Conservation (phyloP, 495 filamentous ascomycete genomes). For the Neurospora cerealis region DNA sequence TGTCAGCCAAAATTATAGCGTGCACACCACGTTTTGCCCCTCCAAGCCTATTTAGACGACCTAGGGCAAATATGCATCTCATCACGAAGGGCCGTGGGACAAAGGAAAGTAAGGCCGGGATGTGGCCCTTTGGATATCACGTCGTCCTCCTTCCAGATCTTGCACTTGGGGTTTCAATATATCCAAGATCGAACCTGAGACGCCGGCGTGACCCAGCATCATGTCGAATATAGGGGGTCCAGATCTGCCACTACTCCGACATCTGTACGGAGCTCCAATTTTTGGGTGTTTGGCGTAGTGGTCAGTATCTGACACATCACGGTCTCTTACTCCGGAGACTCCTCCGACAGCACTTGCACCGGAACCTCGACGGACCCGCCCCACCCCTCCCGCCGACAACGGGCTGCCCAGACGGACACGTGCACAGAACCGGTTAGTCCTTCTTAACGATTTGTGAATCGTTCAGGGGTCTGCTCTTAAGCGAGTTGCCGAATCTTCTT, state of each 20-base stretch:
- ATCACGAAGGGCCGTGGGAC: background rate
- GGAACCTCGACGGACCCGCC: background rate
- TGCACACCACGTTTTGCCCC: background rate
- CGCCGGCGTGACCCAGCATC: background rate
- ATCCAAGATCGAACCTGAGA: background rate
- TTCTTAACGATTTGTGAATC: background rate
- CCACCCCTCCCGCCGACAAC: background rate
- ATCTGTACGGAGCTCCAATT: too few species aligned
- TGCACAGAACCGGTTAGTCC: background rate
- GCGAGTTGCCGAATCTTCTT: background rate
- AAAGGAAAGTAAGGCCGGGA: background rate
- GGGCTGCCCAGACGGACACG: background rate
- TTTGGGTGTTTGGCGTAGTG: too few species aligned
- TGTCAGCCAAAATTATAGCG: background rate
- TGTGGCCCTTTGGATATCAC: background rate
- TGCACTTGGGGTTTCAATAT: background rate
- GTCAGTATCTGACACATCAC: background rate
- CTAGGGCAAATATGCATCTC: background rate
- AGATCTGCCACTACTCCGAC: too few species aligned
- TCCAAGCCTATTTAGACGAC: background rate
- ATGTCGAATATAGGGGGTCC: too few species aligned
- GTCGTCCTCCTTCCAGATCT: background rate
- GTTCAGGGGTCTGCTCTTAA: background rate
- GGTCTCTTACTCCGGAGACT: background rate
- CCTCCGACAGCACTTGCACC: background rate